phyloP scores from a whole-genome alignment of 2,329 filamentous ascomycete genomes.

The Aspergillus sergii region DNA sequence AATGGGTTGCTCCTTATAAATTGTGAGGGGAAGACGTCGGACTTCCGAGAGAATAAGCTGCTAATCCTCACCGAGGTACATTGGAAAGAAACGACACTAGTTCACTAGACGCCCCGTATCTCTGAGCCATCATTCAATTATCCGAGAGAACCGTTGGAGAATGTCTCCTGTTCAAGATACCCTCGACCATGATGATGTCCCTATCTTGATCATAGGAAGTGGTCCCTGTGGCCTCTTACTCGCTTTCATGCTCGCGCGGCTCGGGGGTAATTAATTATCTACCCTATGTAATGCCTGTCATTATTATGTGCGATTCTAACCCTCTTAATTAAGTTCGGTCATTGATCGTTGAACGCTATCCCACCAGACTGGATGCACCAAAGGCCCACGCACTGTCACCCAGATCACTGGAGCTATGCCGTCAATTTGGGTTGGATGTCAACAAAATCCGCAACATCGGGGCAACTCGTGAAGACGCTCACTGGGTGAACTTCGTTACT shows the following conservation, averaged over 20 bases:
- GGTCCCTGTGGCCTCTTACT: slow-evolving; percentile 28
- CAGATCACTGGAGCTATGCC: slow-evolving; percentile 31
- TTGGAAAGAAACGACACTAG: not conserved
- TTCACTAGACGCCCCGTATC: not conserved
- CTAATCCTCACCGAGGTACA: not conserved
- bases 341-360: slow-evolving; percentile 33
- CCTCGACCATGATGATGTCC: not conserved
- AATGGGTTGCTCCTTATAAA: not conserved
- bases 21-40: not conserved
- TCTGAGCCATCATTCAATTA: no score
- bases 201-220: slow-evolving; percentile 37
- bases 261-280: slow-evolving; percentile 24
- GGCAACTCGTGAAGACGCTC: slow-evolving; percentile 32
- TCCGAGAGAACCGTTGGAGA: no score
- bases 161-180: no score
- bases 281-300: not conserved
- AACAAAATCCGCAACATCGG: slow-evolving; percentile 27
- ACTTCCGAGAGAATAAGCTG: not conserved
- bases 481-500: slow-evolving; percentile 47
- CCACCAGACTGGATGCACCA: slow-evolving; percentile 27
- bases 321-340: slow-evolving; percentile 21
- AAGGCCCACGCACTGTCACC: slow-evolving; percentile 35
- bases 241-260: slow-evolving; percentile 17
- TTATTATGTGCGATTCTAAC: not conserved
- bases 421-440: slow-evolving; percentile 30